Evolutionary conservation across 129 eudicot species (phyloP).

Genomic region (Heracleum sosnowskyi): DNA sequence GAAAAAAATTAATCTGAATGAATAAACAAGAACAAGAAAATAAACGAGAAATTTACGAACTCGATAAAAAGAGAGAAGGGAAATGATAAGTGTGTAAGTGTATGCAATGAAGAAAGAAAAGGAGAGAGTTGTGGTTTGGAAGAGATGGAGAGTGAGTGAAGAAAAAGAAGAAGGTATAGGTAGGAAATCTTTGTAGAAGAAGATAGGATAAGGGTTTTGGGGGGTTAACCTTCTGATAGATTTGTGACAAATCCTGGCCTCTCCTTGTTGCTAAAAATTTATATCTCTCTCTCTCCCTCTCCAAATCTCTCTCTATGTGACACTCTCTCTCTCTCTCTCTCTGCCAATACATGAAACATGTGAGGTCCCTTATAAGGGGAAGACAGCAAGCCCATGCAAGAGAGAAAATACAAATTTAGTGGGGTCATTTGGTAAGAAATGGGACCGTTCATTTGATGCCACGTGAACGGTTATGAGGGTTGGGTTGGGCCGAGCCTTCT

Average conservation of each 20-base stretch:
- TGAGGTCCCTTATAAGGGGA: slow-evolving; percentile 39
- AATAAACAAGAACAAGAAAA: background rate
- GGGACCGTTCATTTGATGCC: slow-evolving; percentile 26
- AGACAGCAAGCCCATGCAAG: slow-evolving; percentile 24
- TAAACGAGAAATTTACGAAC: background rate
- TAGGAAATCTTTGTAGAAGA: slow-evolving; percentile 27
- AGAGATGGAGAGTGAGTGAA: slow-evolving; percentile 6
- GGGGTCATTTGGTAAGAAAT: slow-evolving; percentile 11
- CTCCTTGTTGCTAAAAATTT: slow-evolving; percentile 36
- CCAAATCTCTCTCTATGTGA: slow-evolving; percentile 11
- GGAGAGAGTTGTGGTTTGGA: background rate
- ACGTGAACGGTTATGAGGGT: slow-evolving; percentile 33
- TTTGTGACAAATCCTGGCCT: slow-evolving; percentile 62
- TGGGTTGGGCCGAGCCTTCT: slow-evolving; percentile 27
- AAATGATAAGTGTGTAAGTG: background rate
- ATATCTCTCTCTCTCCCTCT: slow-evolving; percentile 6
- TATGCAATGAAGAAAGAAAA: background rate
- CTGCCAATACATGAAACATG: slow-evolving; percentile 33
- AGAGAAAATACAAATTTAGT: slow-evolving; percentile 24
- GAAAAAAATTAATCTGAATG: background rate
- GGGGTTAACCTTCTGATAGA: slow-evolving; percentile 37
- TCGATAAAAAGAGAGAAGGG: background rate
- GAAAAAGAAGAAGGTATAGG: background rate
- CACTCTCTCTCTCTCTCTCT: slow-evolving; percentile 22
- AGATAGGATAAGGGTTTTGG: slow-evolving; percentile 58